phyloP scores from a whole-genome alignment of 106 monocot species.

The Vanilla planifolia region DNA sequence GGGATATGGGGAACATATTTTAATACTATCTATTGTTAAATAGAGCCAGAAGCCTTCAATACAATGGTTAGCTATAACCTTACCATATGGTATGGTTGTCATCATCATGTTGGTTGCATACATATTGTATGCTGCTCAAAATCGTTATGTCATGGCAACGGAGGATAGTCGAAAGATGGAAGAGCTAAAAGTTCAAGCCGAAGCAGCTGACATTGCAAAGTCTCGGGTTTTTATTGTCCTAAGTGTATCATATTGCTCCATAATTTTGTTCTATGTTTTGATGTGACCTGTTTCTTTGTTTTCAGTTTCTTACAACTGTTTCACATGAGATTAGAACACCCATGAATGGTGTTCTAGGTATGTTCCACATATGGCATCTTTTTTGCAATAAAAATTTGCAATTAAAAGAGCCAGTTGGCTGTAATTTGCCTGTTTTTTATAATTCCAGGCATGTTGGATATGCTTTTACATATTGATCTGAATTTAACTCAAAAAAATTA shows the following conservation, averaged over 20 bases:
- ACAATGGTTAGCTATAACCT: conserved; percentile 45
- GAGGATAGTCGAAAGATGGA: conserved; percentile 88
- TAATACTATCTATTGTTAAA: conserved; percentile 24
- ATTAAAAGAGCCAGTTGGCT: conserved; percentile 1
- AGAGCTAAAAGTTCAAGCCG: conserved; percentile 92
- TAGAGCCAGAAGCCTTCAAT: conserved; percentile 70
- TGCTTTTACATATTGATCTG: conserved; percentile 85
- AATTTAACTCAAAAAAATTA: conserved; percentile 84
- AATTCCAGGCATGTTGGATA: conserved; percentile 90
- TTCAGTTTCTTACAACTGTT: conserved; percentile 95
- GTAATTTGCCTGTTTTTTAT: background rate
- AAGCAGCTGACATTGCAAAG: conserved; percentile 96
- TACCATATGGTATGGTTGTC: conserved; percentile 53
- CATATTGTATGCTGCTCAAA: conserved; percentile 62
- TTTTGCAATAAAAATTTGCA: too few species aligned
- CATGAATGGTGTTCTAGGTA: conserved; percentile 99
- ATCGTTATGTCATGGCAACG: conserved; percentile 55
- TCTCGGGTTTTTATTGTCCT: conserved; percentile 59
- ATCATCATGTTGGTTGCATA: conserved; percentile 53
- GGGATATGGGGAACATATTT: background rate
- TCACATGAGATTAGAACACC: conserved; percentile 99
- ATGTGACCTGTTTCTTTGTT: background rate
- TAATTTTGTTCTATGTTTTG: too few species aligned
- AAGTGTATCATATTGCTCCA: too few species aligned
- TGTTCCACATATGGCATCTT: background rate